Base-by-base conservation (phyloP, 148 eudicot genomes). In the Vaccinium vitisidaea region DNA sequence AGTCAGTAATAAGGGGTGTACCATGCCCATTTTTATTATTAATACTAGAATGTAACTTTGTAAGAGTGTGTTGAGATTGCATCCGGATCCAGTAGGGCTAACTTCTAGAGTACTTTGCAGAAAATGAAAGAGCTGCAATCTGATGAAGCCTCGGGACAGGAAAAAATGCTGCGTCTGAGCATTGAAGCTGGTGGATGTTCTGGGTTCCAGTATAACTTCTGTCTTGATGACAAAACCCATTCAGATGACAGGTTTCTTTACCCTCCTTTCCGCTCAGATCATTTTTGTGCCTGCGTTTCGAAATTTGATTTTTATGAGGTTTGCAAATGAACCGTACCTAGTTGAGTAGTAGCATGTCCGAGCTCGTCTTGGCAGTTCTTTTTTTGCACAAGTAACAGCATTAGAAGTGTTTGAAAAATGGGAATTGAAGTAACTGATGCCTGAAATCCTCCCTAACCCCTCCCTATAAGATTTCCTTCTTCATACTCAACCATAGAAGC, bases 141-240 rank as follows among this genome's bases (percentile, higher is more conserved):
- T 73, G 88, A 83, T 36, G 98, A 95, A 74, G 89, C 89, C 52
- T 63, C 82, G 8, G 78, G 82, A 53, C 86, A 86, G 65, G 91
- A 87, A 54, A 97, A 93, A 87, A 82, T 94, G 94, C 92, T 97
- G 79, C 95, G 99, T 11, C 86, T 97, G 84, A 92, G 98, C 86
- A 95, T 95, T 55, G 99, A 97, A 91, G 98, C 99, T 43, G 99
- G 99, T 53, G 99, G 99, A 36, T 97, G 99, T 90, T 97, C 99
- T 46, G 99, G 99, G 1, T 97, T 97, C 85, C 99, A 97, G 77
- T 97, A 97, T 84, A 93, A 93, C 70, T 97, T 97, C 86, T 84
- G 88, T 8, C 95, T 97, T 54, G 99, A 95, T 70, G 93, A 92
- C 82, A 95, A 93, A 71, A 88, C 86, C 82, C 90, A 86, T 83